Conservation (phyloP, 257 asterid species). For the Ophiorrhiza pumila region DNA sequence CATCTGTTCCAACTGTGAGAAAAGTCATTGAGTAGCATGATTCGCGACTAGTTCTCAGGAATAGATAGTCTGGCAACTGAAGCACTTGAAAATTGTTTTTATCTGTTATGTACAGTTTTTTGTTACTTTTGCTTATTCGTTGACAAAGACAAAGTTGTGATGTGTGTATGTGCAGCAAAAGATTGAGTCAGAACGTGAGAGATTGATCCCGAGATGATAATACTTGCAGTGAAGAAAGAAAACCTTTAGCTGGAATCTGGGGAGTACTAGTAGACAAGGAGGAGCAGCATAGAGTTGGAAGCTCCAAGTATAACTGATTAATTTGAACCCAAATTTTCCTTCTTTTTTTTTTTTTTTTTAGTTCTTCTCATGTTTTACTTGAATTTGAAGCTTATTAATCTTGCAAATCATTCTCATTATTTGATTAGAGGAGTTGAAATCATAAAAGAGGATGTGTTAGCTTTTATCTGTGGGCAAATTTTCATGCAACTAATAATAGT, state of each 20-base stretch:
- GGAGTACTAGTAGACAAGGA: slow-evolving; percentile 2
- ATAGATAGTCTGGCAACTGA: background rate
- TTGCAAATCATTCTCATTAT: background rate
- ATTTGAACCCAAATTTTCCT: background rate
- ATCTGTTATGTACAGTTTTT: background rate
- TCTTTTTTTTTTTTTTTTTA: too few species aligned
- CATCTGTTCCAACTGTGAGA: background rate
- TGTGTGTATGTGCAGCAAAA: slow-evolving; percentile 5
- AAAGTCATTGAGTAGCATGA: too few species aligned
- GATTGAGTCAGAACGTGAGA: slow-evolving; percentile 12
- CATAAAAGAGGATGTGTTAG: slow-evolving; percentile 1
- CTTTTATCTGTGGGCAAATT: slow-evolving; percentile 4
- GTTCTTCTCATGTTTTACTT: background rate
- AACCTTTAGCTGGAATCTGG: background rate
- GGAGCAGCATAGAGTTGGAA: background rate
- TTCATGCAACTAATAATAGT: too few species aligned
- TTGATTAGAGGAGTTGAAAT: background rate
- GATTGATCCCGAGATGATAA: slow-evolving; percentile 3
- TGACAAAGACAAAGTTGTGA: background rate
- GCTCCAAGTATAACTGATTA: background rate
- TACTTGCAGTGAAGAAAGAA: too few species aligned
- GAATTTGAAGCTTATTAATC: background rate
- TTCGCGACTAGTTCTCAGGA: background rate
- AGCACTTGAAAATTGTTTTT: background rate
- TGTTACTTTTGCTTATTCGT: background rate